These are phyloP conservation scores for Aotearoamyces nothofagi DNA, from an alignment of 2,329 filamentous ascomycete species.

Conservation along the genomic window DNA sequence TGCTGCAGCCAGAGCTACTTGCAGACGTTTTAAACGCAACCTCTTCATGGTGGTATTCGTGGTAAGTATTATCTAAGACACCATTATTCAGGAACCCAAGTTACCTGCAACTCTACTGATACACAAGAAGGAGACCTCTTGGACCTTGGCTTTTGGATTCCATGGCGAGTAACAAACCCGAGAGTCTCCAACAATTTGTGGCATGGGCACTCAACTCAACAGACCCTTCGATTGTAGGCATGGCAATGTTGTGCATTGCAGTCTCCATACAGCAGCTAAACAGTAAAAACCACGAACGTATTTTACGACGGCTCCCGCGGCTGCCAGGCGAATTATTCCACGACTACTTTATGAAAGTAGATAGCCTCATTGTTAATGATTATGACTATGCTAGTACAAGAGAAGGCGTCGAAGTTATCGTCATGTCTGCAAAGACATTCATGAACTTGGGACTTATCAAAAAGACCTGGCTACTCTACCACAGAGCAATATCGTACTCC, in stretches of 20 bases:
- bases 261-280: conserved; percentile 7
- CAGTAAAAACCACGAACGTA: conserved; percentile 3
- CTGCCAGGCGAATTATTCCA: conserved; percentile 7
- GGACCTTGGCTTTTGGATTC: too few species aligned
- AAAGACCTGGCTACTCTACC: conserved; percentile 34
- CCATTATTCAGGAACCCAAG: too few species aligned
- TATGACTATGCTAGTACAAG: conserved; percentile 21
- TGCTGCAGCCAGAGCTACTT: too few species aligned
- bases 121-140: too few species aligned
- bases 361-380: conserved; percentile 6
- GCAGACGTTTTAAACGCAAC: too few species aligned
- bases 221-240: conserved; percentile 4
- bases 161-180: too few species aligned
- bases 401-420: conserved; percentile 35
- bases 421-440: conserved; percentile 34
- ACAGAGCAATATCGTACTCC: conserved; percentile 33
- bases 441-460: conserved; percentile 37
- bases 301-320: conserved; percentile 5
- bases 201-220: too few species aligned
- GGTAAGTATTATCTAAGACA: too few species aligned
- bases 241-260: conserved; percentile 5
- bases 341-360: conserved; percentile 6
- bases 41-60: too few species aligned
- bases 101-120: too few species aligned
- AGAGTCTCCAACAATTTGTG: too few species aligned